Evolutionary conservation across 176 grass and related monocot genomes (phyloP), one percentile per base, ranked within the genome.

Genomic region (Tillandsia leiboldiana): DNA sequence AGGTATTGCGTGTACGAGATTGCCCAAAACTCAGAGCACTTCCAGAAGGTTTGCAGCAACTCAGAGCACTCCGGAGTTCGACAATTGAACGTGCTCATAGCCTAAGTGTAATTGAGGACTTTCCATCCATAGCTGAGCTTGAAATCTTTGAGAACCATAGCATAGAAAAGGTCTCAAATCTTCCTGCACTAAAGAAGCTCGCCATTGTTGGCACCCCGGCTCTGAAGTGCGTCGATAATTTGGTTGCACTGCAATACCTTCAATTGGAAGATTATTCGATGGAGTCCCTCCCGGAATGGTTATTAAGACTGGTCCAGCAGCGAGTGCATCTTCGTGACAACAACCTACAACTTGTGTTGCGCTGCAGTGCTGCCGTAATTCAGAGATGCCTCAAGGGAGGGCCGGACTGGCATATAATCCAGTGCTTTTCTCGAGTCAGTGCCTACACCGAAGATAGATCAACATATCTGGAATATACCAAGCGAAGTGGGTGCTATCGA

Each of bases 11-110:
- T 6, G 14, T 86, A 8, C 0, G 0, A 0, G 1, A 1, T 1
- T 81, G 83, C 61, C 70, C 73, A 0, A 81, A 78, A 33, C 12
- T 81, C 10, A 85, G 47, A 71, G 68, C 50, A 53, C 72, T 80
- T 12, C 83, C 72, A 17, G 12, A n/a, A 48, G 26, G 51, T 3
- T 53, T 85, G 50, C 47, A 26, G 7, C 18, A 80, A 7, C 61
- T 68, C 7, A 63, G 47, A 17, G 62, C 15, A 7, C 29, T 82
- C 50, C 51, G 51, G 11, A 2, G 1, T 7, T 12, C 82, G 6
- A 0, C 0, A 0, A 24, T 81, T 53, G 3, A 0, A 2, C 1
- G 6, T 10, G 9, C 29, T 42, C 0, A 52, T 22, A 67, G 13
- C 48, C 13, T 85, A 11, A 76, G 49, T 12, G 67, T 56, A 47